Conservation (phyloP, 805 yeast genomes). For the Metschnikowia corniflorae region DNA sequence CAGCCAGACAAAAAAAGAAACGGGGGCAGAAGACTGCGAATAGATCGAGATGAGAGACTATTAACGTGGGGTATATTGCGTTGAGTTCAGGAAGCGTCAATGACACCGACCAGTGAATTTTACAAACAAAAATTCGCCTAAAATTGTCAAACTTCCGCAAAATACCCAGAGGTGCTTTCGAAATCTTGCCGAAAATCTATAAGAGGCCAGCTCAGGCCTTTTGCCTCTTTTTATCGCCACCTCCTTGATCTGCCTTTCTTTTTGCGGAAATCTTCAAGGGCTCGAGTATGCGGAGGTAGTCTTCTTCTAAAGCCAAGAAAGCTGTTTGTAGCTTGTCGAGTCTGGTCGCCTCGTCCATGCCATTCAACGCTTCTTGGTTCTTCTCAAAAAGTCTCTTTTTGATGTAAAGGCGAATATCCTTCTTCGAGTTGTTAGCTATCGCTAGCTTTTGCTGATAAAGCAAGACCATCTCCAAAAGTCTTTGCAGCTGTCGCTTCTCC, state of each 20-base stretch:
- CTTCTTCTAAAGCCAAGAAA: conserved; percentile 62
- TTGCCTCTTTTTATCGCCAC: conserved; percentile 6
- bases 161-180: no score
- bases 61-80: no score
- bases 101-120: no score
- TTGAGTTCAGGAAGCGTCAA: no score
- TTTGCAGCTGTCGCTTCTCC: conserved; percentile 72
- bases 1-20: no score
- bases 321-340: conserved; percentile 75
- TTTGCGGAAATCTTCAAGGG: conserved; percentile 22
- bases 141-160: no score
- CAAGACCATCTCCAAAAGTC: conserved; percentile 74
- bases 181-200: no score
- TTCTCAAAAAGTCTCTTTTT: conserved; percentile 73
- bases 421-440: conserved; percentile 23
- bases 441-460: conserved; percentile 36
- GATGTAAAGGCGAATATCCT: conserved; percentile 54
- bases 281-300: conserved; percentile 59
- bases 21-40: no score
- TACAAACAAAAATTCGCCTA: no score
- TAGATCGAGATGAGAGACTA: no score
- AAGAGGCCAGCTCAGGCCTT: no score
- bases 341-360: conserved; percentile 59
- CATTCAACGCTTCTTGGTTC: conserved; percentile 73
- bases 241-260: conserved; percentile 10